A percentile compares a stretch with the other conserved stretches of the same genome.
phyloP scores from a whole-genome alignment of 345 rosid species.

The Pistacia integerrima region DNA sequence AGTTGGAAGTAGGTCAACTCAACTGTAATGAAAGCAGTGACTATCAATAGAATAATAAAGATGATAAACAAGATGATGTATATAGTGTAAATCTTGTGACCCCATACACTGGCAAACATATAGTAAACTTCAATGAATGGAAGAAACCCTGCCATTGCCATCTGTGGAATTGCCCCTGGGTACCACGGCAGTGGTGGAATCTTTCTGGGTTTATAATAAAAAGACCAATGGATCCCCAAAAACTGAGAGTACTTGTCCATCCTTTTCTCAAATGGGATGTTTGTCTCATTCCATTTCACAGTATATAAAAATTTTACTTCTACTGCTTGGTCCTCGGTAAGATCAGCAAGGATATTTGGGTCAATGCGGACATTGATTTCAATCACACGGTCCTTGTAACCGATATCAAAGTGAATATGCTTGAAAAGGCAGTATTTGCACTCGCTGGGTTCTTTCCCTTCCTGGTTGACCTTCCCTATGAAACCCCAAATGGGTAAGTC shows the following conservation, averaged over 20 bases:
- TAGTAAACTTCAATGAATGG: constrained; percentile 62
- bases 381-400: constrained; percentile 52
- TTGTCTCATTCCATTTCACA: constrained; percentile 62
- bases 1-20: constrained; percentile 63
- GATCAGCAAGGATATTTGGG: constrained; percentile 41
- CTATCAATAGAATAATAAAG: constrained; percentile 57
- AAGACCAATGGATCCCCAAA: constrained; percentile 63
- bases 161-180: constrained; percentile 50
- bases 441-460: constrained; percentile 44
- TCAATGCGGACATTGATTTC: constrained; percentile 42
- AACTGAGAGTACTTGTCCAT: constrained; percentile 53
- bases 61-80: constrained; percentile 64
- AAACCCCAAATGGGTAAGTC: constrained; percentile 66
- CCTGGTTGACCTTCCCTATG: constrained; percentile 52
- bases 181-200: constrained; percentile 61
- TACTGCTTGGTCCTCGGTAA: constrained; percentile 51
- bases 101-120: constrained; percentile 64
- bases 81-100: constrained; percentile 63
- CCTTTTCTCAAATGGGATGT: constrained; percentile 49
- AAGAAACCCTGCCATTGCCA: constrained; percentile 68
- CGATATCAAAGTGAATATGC: constrained; percentile 47
- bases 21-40: constrained; percentile 58
- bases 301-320: constrained; percentile 48
- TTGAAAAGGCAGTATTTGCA: constrained; percentile 47
- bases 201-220: constrained; percentile 53